Conservation (phyloP, 106 monocot species). For the Acanthochlamys bracteata region DNA sequence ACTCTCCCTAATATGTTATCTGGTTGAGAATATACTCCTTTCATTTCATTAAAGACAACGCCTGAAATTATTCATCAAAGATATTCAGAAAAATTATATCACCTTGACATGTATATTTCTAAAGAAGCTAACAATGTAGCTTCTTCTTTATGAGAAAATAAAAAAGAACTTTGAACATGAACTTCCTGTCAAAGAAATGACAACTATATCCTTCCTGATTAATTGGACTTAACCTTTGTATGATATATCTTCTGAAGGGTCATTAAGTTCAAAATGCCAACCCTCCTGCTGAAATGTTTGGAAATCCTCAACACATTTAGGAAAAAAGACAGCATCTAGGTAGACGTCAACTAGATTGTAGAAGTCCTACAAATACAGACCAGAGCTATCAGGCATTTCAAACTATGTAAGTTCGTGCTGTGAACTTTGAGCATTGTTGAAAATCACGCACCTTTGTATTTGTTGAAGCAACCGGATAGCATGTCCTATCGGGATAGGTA, state of each 20-base stretch:
- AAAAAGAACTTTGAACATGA: no score
- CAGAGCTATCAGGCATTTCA: not conserved
- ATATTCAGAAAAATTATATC: not conserved
- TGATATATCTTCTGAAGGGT: slow-evolving; percentile 82
- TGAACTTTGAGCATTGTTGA: not conserved
- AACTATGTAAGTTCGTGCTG: no score
- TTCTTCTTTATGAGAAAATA: no score
- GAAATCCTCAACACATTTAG: slow-evolving; percentile 87
- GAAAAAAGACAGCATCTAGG: slow-evolving; percentile 95
- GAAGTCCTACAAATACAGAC: slow-evolving; percentile 66
- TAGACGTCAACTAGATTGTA: slow-evolving; percentile 99
- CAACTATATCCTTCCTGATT: no score
- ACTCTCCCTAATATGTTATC: slow-evolving; percentile 80
- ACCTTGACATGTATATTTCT: not conserved
- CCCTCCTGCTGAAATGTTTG: slow-evolving; percentile 99
- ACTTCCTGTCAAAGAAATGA: no score
- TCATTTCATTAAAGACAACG: slow-evolving; percentile 99
- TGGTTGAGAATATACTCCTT: slow-evolving; percentile 99
- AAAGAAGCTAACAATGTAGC: not conserved
- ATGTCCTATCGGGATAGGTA: slow-evolving; percentile 98
- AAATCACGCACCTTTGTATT: slow-evolving; percentile 60
- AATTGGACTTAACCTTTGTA: slow-evolving; percentile 99
- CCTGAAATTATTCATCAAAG: slow-evolving; percentile 36
- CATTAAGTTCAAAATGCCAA: slow-evolving; percentile 98
- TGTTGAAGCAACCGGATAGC: slow-evolving; percentile 99